A percentile compares a stretch with the other conserved stretches of the same genome.
Conservation (phyloP, 2,329 filamentous ascomycete species). For the Phoma sp. region DNA sequence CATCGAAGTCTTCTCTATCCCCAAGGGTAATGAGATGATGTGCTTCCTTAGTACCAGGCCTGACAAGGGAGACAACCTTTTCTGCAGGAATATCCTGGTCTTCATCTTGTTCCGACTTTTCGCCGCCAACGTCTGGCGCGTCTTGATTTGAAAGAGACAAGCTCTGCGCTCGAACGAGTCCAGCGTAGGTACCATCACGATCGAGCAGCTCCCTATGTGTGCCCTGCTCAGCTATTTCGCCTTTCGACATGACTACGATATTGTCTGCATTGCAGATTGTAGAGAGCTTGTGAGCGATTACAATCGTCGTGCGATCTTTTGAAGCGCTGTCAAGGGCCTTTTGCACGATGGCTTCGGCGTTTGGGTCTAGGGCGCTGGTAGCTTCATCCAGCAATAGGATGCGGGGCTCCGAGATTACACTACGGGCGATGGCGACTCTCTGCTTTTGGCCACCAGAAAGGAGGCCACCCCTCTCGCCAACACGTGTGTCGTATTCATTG, state of each 20-base stretch:
- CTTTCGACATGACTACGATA: conserved; percentile 88
- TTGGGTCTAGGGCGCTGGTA: conserved; percentile 89
- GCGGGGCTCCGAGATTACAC: conserved; percentile 87
- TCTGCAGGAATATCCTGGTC: no score
- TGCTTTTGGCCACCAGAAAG: conserved; percentile 95
- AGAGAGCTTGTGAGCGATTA: conserved; percentile 92
- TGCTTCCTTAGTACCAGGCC: no score
- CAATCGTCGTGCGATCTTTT: conserved; percentile 87
- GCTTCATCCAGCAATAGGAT: conserved; percentile 86
- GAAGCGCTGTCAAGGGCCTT: conserved; percentile 89
- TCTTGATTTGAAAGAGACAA: no score
- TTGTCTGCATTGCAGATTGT: conserved; percentile 94
- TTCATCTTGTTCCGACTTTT: no score
- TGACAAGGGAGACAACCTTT: no score
- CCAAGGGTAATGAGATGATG: no score
- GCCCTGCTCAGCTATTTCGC: conserved; percentile 87
- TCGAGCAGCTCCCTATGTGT: conserved; percentile 81
- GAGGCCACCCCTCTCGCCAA: conserved; percentile 89
- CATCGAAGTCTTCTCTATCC: no score
- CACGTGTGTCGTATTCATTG: conserved; percentile 83
- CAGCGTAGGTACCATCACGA: conserved; percentile 77
- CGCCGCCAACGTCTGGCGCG: no score
- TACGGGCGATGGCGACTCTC: conserved; percentile 89
- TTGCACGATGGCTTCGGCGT: conserved; percentile 93
- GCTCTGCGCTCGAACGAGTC: conserved; percentile 66